Base-by-base conservation (phyloP, 2,329 filamentous ascomycete species). In the Cytospora piceae region DNA sequence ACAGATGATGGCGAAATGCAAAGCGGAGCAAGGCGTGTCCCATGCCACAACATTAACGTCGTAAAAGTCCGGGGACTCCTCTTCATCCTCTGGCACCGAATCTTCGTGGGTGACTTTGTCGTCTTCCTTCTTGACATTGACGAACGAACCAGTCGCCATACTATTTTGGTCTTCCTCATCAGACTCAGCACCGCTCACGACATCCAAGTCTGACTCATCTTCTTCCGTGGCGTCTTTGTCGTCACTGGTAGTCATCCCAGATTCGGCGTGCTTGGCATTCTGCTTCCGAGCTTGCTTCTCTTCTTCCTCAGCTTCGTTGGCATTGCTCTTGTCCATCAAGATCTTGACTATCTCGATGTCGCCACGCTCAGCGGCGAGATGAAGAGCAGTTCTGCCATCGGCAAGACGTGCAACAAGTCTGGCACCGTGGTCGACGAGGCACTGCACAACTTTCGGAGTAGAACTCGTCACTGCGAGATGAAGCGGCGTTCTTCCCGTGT, bases 341-440 rank as follows among this genome's bases (percentile, higher is more conserved):
- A 88, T 85, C 68, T 84, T 88, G 69, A 95, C 83, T 68, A 95
- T 94, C 22, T 89, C 86, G 1, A 79, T 73, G 69, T 87, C 79
- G 0, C 93, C 93, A 27, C 89, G 84, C 54, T 87, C 84, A 22
- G 91, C 90, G 22, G 92, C 92, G 34, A 96, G 80, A 75, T 96
- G 93, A n/a, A 96, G 81, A 11, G 92, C 90, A 2, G 92, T 96
- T 70, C 87, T 85, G 4, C 93, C 93, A 74, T 95, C 93, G 0
- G 90, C 90, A 49, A 96, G 75, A 58, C 93, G 86, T 58, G 91
- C 84, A 29, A 93, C 85, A 29, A 96, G 78, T 20, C 92, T 86
- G 39, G 91, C 89, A 3, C 90, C 91, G 65, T 87, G 82, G 68
- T 93, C 84, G 31, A 96, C 86, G 1, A 96, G 82, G 57, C 80